A percentile compares a stretch with the other conserved stretches of the same genome.
phyloP scores from a whole-genome alignment of 31 red algal genomes.

The Odonthalia washingtoniensis region DNA sequence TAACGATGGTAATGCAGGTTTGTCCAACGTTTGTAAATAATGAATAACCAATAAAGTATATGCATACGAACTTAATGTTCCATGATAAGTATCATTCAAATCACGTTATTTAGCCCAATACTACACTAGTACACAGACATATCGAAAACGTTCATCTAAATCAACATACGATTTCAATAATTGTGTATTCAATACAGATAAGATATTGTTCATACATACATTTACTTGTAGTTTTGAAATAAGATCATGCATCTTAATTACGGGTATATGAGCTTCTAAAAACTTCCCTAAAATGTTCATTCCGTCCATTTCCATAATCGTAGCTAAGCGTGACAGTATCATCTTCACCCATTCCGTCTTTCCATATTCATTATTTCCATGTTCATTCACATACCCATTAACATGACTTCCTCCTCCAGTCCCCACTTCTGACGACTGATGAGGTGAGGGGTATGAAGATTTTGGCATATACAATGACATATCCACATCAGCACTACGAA shows the following conservation, averaged over 20 bases:
- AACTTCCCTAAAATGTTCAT: slow-evolving; percentile 63
- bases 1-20: slow-evolving; percentile 87
- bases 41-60: slow-evolving; percentile 94
- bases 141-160: slow-evolving; percentile 86
- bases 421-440: too few relatives aligned
- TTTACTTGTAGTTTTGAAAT: slow-evolving; percentile 81
- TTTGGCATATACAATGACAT: slow-evolving; percentile 75
- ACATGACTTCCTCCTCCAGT: too few relatives aligned
- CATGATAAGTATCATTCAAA: slow-evolving; percentile 90
- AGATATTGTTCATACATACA: slow-evolving; percentile 94
- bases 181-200: slow-evolving; percentile 89
- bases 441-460: not conserved
- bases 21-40: slow-evolving; percentile 74
- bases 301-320: slow-evolving; percentile 60
- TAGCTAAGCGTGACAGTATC: slow-evolving; percentile 58
- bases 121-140: slow-evolving; percentile 91
- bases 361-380: slow-evolving; percentile 23
- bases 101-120: slow-evolving; percentile 93
- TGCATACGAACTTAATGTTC: slow-evolving; percentile 97
- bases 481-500: too few relatives aligned
- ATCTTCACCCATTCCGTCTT: slow-evolving; percentile 35
- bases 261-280: slow-evolving; percentile 85
- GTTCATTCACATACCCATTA: not conserved
- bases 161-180: slow-evolving; percentile 86
- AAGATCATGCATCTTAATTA: slow-evolving; percentile 91